Conservation (phyloP, 495 filamentous ascomycete species). For the Lichenothelia convexa region DNA sequence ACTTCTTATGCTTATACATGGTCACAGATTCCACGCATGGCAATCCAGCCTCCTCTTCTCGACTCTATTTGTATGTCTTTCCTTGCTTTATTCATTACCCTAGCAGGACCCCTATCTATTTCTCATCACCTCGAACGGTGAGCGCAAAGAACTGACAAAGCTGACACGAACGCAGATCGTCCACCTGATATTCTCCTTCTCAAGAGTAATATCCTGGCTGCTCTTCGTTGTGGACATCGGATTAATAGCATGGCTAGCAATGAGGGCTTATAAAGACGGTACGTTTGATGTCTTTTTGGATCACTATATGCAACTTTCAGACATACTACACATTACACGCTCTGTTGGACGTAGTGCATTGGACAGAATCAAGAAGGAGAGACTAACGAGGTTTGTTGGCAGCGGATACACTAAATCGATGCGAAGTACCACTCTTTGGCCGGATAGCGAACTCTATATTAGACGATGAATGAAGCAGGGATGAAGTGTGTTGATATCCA, state of each 20-base stretch:
- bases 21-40: slow-evolving; percentile 79
- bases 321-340: no score
- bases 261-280: slow-evolving; percentile 74
- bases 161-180: no score
- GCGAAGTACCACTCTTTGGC: slow-evolving; percentile 79
- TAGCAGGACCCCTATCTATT: no score
- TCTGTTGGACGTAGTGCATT: no score
- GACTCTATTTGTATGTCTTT: slow-evolving; percentile 48
- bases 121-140: no score
- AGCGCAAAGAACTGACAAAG: no score
- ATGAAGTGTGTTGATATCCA: no score
- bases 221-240: slow-evolving; percentile 56
- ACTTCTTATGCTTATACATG: background rate
- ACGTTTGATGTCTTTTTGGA: no score
- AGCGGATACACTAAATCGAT: slow-evolving; percentile 82
- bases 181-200: slow-evolving; percentile 75
- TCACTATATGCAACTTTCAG: no score
- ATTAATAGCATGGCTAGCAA: slow-evolving; percentile 57
- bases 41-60: slow-evolving; percentile 79
- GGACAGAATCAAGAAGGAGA: no score
- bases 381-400: slow-evolving; percentile 9
- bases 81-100: no score
- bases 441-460: slow-evolving; percentile 73
- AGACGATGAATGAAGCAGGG: slow-evolving; percentile 66
- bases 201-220: slow-evolving; percentile 64